phyloP scores from a whole-genome alignment of 1,284 basidiomycete genomes.

The Wolfiporia cocos region DNA sequence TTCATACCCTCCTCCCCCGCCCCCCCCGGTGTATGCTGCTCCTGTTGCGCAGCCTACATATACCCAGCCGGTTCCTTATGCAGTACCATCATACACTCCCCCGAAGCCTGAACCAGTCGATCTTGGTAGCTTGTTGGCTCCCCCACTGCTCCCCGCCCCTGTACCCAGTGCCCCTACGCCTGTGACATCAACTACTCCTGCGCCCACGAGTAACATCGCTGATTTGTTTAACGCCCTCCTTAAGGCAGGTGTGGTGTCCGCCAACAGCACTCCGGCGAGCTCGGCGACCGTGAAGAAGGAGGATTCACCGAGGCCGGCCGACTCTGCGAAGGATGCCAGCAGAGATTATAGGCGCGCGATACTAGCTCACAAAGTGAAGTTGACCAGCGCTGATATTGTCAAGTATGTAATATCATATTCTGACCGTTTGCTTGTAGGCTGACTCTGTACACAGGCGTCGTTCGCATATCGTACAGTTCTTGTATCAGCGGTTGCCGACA shows the following conservation, averaged over 20 bases:
- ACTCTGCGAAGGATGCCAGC: conserved; percentile 42
- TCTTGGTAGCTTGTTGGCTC: conserved; percentile 15
- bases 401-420: conserved; percentile 40
- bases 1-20: conserved; percentile 8
- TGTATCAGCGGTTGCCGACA: conserved; percentile 71
- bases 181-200: conserved; percentile 20
- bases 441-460: no score
- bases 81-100: conserved; percentile 9
- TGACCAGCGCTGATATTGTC: conserved; percentile 69
- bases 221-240: conserved; percentile 60
- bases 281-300: conserved; percentile 38
- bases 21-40: conserved; percentile 21
- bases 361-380: conserved; percentile 59
- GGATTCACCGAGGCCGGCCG: conserved; percentile 25
- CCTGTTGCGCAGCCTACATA: conserved; percentile 23
- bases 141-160: conserved; percentile 16
- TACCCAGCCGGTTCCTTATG: conserved; percentile 24
- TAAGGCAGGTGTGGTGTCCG: conserved; percentile 68
- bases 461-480: conserved; percentile 53
- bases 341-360: conserved; percentile 68
- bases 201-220: conserved; percentile 39
- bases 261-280: conserved; percentile 44
- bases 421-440: conserved; percentile 4
- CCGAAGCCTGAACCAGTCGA: conserved; percentile 26
- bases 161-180: conserved; percentile 18